These are phyloP conservation scores for Thelonectria olida DNA, from an alignment of 2,329 filamentous ascomycete species.

Conservation along the genomic window DNA sequence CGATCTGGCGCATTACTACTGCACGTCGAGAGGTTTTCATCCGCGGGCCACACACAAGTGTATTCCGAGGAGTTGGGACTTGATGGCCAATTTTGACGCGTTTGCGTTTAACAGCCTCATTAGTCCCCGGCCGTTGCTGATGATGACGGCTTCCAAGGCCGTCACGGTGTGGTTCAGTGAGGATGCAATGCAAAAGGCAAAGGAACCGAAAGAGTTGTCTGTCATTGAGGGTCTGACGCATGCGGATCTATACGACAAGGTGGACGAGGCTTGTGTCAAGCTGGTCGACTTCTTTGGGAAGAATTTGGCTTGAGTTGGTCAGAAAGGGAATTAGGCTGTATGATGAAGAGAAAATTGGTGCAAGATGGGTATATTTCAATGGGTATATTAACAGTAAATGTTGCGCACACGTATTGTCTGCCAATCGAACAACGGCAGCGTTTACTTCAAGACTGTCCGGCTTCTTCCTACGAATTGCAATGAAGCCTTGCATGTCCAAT, in stretches of 20 bases:
- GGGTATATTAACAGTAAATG: not conserved
- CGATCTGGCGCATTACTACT: constrained; percentile 22
- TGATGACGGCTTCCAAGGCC: constrained; percentile 13
- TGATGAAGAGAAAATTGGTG: not conserved
- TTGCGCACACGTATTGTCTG: no score
- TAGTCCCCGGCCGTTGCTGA: constrained; percentile 16
- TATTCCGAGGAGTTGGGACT: constrained; percentile 11
- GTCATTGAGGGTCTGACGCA: constrained; percentile 27
- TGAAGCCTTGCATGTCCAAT: not conserved
- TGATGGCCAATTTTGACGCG: constrained; percentile 11
- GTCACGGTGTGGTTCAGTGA: constrained; percentile 14
- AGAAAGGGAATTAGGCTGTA: not conserved
- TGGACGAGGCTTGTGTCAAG: constrained; percentile 23
- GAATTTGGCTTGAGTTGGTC: not conserved
- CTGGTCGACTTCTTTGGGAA: constrained; percentile 24
- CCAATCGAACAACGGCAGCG: not conserved
- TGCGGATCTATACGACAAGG: constrained; percentile 27
- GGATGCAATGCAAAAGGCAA: constrained; percentile 16
- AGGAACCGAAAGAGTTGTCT: constrained; percentile 29
- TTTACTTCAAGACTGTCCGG: not conserved
- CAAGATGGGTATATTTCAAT: not conserved
- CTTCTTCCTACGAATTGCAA: not conserved
- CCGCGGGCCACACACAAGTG: not conserved
- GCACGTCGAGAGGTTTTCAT: constrained; percentile 20
- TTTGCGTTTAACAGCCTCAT: constrained; percentile 9